phyloP scores from a whole-genome alignment of 2,329 filamentous ascomycete genomes.

The Berkeleyomyces rouxiae region DNA sequence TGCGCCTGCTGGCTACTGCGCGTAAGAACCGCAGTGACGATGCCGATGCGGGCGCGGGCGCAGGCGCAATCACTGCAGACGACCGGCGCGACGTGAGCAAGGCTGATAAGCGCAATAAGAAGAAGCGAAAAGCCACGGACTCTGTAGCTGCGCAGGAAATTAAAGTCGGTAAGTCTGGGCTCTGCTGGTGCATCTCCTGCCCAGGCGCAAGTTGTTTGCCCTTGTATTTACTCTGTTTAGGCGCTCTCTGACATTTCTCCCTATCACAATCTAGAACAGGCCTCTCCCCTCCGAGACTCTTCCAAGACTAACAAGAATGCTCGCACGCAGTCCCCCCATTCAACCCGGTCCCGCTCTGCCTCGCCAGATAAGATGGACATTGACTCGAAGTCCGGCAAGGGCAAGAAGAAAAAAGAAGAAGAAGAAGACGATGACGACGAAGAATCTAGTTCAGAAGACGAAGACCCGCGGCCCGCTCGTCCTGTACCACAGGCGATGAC shows the following conservation, averaged over 20 bases:
- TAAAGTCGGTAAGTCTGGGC: constrained; percentile 20
- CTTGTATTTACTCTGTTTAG: background rate
- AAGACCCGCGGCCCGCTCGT: constrained; percentile 43
- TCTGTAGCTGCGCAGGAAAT: constrained; percentile 37
- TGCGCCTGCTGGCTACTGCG: constrained; percentile 50
- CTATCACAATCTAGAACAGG: constrained; percentile 27
- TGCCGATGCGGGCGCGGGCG: constrained; percentile 19
- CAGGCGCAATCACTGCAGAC: constrained; percentile 22
- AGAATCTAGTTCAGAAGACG: constrained; percentile 37
- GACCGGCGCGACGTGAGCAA: constrained; percentile 31
- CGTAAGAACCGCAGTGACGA: constrained; percentile 47
- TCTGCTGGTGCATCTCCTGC: background rate
- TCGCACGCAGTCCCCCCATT: constrained; percentile 42
- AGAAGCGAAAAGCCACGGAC: constrained; percentile 61
- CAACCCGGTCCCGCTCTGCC: constrained; percentile 31
- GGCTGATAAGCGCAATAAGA: constrained; percentile 48
- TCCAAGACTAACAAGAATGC: constrained; percentile 35
- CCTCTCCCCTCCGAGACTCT: constrained; percentile 35
- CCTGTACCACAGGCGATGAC: constrained; percentile 65
- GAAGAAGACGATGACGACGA: constrained; percentile 26
- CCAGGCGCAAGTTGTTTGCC: background rate
- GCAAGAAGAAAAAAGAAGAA: constrained; percentile 18
- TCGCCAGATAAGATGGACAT: constrained; percentile 42
- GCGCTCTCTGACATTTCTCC: background rate
- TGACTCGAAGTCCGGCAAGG: constrained; percentile 33